Conservation (phyloP, 306 rosid genomes). For the Prosopis cineraria region DNA sequence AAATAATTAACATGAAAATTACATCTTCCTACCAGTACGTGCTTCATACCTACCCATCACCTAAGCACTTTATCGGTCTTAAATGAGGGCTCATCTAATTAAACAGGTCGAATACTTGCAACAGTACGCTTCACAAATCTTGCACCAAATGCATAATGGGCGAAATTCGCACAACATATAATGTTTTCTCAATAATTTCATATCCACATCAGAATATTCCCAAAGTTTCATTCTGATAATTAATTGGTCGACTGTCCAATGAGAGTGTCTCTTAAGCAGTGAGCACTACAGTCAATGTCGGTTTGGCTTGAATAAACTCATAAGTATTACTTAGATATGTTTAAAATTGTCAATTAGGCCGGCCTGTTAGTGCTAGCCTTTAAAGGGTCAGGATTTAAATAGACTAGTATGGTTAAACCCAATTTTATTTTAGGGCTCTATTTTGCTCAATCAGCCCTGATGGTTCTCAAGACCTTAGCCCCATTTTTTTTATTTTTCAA, state of each 20-base stretch:
- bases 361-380: too few relatives aligned
- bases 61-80: neutral
- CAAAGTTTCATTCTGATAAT: neutral
- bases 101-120: neutral
- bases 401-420: too few relatives aligned
- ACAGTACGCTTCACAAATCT: neutral
- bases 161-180: neutral
- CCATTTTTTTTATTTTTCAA: too few relatives aligned
- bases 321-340: too few relatives aligned
- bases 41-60: neutral
- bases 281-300: neutral
- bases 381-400: too few relatives aligned
- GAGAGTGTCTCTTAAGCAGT: neutral
- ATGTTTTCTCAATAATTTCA: neutral
- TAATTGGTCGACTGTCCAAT: neutral
- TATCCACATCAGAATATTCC: neutral
- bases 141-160: neutral
- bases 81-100: neutral
- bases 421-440: too few relatives aligned
- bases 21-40: neutral
- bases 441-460: too few relatives aligned
- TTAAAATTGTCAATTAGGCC: too few relatives aligned
- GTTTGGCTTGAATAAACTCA: neutral
- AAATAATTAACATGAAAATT: neutral
- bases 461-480: too few relatives aligned